Evolutionary conservation across 495 filamentous ascomycete genomes (phyloP).

Genomic region (Xanthoparmelia taractica): DNA sequence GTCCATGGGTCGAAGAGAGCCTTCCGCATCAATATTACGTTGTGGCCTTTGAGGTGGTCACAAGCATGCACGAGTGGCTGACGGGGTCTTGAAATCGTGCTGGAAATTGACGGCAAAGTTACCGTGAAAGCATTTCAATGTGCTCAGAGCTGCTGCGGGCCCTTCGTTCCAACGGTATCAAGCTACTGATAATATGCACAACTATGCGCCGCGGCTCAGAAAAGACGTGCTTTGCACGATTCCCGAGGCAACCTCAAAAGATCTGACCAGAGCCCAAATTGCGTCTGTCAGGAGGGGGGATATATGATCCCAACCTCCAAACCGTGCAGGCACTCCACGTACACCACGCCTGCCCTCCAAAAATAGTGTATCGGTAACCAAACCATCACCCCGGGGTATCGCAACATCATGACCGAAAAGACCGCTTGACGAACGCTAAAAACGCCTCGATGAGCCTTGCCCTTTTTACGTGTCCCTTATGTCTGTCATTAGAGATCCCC

Average conservation of each 20-base stretch:
- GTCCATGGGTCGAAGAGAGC: neutral
- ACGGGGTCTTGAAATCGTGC: neutral
- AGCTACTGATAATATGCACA: neutral
- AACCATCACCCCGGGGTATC: conserved; percentile 14
- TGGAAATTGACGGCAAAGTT: neutral
- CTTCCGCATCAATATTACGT: neutral
- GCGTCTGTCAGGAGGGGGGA: neutral
- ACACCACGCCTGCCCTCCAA: neutral
- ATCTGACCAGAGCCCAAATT: neutral
- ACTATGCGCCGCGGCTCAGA: neutral
- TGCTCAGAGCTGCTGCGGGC: neutral
- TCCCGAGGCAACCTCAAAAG: neutral
- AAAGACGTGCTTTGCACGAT: neutral
- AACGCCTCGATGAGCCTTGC: neutral
- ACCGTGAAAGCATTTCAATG: neutral
- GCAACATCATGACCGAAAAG: conserved; percentile 8
- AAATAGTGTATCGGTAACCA: neutral
- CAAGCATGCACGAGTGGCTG: neutral
- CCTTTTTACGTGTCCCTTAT: neutral
- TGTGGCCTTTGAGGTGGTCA: neutral
- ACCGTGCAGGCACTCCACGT: neutral
- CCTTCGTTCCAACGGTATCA: neutral
- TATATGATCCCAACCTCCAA: neutral
- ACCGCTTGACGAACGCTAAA: conserved; percentile 8
- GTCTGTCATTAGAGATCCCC: neutral